phyloP scores from a whole-genome alignment of 1,284 basidiomycete genomes.

The Ustilago vetiveriae region DNA sequence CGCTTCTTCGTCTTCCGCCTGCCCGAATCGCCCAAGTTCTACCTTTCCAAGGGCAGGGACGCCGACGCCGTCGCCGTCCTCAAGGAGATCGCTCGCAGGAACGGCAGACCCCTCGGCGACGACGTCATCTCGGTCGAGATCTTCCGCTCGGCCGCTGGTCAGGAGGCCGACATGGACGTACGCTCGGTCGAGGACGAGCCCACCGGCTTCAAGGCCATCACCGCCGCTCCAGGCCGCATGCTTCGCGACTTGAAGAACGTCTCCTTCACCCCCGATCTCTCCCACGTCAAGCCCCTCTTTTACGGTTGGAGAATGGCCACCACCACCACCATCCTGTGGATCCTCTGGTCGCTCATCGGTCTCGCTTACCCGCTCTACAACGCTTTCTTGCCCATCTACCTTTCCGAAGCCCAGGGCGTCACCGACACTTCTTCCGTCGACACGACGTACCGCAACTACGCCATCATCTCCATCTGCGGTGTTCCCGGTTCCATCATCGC shows the following conservation, averaged over 20 bases:
- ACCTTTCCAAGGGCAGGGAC: slow-evolving; percentile 65
- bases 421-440: slow-evolving; percentile 18
- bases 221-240: slow-evolving; percentile 20
- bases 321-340: slow-evolving; percentile 56
- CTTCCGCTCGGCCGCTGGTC: slow-evolving; percentile 63
- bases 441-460: slow-evolving; percentile 63
- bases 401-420: slow-evolving; percentile 37
- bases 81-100: slow-evolving; percentile 60
- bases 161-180: slow-evolving; percentile 52
- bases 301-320: slow-evolving; percentile 55
- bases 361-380: slow-evolving; percentile 67
- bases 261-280: slow-evolving; percentile 50
- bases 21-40: slow-evolving; percentile 66
- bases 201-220: slow-evolving; percentile 19
- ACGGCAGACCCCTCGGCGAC: slow-evolving; percentile 58
- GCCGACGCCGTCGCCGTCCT: slow-evolving; percentile 62
- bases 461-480: slow-evolving; percentile 65
- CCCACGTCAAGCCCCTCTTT: slow-evolving; percentile 62
- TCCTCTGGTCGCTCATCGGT: slow-evolving; percentile 65
- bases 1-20: slow-evolving; percentile 64
- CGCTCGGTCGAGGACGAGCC: slow-evolving; percentile 21
- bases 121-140: slow-evolving; percentile 62
- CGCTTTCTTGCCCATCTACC: slow-evolving; percentile 64
- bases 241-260: slow-evolving; percentile 19
- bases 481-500: slow-evolving; percentile 64